Evolutionary conservation across 139 green algal genomes (phyloP).

Genomic region (Chlorella vulgaris): DNA sequence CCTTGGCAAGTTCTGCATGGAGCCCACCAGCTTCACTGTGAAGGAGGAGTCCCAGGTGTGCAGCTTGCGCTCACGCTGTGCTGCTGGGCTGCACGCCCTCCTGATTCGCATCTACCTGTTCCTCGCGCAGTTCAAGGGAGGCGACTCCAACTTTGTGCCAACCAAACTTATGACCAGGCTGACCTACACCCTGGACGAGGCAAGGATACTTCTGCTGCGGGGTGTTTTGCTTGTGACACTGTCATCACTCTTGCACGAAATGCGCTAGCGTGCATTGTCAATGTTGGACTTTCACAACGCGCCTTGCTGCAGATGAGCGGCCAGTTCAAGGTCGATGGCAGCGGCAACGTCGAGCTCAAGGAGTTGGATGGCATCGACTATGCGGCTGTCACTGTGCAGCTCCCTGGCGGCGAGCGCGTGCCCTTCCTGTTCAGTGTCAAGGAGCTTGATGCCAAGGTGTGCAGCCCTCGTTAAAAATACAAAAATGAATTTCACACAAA

Average conservation of each 20-base stretch:
- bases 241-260: too few relatives aligned
- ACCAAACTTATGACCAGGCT: slow-evolving; percentile 99
- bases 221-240: background rate
- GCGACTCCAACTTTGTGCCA: slow-evolving; percentile 89
- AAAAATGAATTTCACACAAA: too few relatives aligned
- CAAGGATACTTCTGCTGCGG: slow-evolving; percentile 28
- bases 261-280: too few relatives aligned
- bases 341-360: slow-evolving; percentile 88
- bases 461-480: background rate
- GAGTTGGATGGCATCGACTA: slow-evolving; percentile 99
- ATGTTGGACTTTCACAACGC: too few relatives aligned
- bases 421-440: slow-evolving; percentile 99
- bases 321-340: slow-evolving; percentile 85
- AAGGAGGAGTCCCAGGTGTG: slow-evolving; percentile 82
- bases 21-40: slow-evolving; percentile 95
- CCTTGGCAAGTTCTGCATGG: slow-evolving; percentile 97
- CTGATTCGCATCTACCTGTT: background rate
- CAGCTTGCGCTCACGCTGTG: background rate
- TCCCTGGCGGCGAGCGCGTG: slow-evolving; percentile 98
- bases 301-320: slow-evolving; percentile 75
- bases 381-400: slow-evolving; percentile 95
- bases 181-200: slow-evolving; percentile 98
- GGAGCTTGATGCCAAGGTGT: slow-evolving; percentile 91
- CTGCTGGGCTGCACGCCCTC: too few relatives aligned
- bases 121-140: slow-evolving; percentile 71